Evolutionary conservation across 1,139 yeast species (phyloP), one percentile per base, ranked within the genome.

Genomic region (Candida anutae): DNA sequence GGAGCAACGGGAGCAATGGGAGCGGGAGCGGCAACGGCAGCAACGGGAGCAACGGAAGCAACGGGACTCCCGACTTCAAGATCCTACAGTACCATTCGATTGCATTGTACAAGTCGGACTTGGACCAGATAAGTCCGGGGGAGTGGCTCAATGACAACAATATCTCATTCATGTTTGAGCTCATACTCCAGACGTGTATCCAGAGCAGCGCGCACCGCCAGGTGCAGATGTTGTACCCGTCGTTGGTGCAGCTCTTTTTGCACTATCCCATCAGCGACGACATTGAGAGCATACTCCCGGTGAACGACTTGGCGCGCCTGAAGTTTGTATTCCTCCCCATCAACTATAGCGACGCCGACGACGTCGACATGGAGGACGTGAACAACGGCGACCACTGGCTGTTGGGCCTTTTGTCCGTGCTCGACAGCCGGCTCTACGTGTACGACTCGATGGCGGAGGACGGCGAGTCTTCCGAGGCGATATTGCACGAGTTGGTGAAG

Each of bases 71-170:
- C 3, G 62, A 58, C 25, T 39, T 37, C 22, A 58, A 57, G 33
- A 32, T 59, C n/a, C 42, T 61, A 27, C 68, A 62, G 33, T 62
- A 53, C 35, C 58, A 56, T 23, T 59, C 68, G 16, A 49, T 63
- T 22, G 64, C 69, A 13, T 35, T 63, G 13, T 64, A 63, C 39
- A 45, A 48, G 23, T 53, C 62, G 1, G 71, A 64, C 36, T 33
- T 59, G 22, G 53, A 50, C 18, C 62, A 53, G 32, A 38, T 63
- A 1, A 34, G 60, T 16, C 69, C 70, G 2, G 81, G 72, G 17
- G 80, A 77, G 43, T 81, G 93, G 93, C 54, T 82, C 18, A 77
- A 76, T 42, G 93, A 81, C 43, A 78, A 77, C 42, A 74, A 77
- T 37, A 68, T 82, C 21, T 60, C 82, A 1, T 70, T 80, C 33